Percentiles rank a stretch among this genome's conserved stretches.
These are phyloP conservation scores for Pisolithus marmoratus DNA, from an alignment of 768 basidiomycete species.

Conservation along the genomic window DNA sequence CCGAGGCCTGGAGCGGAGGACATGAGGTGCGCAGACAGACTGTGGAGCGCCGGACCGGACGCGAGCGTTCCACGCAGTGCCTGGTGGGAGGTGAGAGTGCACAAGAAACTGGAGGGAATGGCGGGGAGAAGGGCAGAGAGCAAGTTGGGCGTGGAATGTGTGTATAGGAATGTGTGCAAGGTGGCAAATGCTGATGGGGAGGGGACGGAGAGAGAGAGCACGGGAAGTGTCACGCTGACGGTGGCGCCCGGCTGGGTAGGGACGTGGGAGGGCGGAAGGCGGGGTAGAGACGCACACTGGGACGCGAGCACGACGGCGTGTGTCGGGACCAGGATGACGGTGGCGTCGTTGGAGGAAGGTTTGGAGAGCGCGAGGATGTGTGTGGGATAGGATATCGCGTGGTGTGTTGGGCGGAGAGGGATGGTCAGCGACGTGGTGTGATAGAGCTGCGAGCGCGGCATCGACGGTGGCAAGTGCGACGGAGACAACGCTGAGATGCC, in stretches of 20 bases:
- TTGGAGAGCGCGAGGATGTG: constrained; percentile 47
- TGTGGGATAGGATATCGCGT: constrained; percentile 33
- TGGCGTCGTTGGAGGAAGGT: constrained; percentile 25
- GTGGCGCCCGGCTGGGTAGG: constrained; percentile 29
- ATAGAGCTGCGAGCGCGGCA: constrained; percentile 27
- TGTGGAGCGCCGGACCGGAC: constrained; percentile 48
- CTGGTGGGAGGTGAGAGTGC: constrained; percentile 25
- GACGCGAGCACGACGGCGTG: constrained; percentile 68
- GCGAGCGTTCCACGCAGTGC: constrained; percentile 36
- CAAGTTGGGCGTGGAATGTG: constrained; percentile 46
- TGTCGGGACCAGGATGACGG: constrained; percentile 51
- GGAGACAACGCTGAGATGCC: constrained; percentile 43
- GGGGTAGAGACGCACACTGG: constrained; percentile 60
- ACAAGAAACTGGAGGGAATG: constrained; percentile 23
- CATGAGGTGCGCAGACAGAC: constrained; percentile 48
- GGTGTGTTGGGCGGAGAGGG: constrained; percentile 23
- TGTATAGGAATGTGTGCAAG: constrained; percentile 64
- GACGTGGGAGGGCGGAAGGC: constrained; percentile 37
- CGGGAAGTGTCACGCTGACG: constrained; percentile 44
- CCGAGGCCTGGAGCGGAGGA: constrained; percentile 38
- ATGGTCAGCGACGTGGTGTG: constrained; percentile 27
- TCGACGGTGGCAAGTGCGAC: constrained; percentile 34
- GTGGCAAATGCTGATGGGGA: constrained; percentile 55
- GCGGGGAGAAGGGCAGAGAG: constrained; percentile 43
- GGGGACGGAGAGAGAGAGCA: constrained; percentile 59